A percentile compares a stretch with the other conserved stretches of the same genome.
Evolutionary conservation across 176 grass and related monocot species (phyloP).

Genomic region (Oryza meridionalis): DNA sequence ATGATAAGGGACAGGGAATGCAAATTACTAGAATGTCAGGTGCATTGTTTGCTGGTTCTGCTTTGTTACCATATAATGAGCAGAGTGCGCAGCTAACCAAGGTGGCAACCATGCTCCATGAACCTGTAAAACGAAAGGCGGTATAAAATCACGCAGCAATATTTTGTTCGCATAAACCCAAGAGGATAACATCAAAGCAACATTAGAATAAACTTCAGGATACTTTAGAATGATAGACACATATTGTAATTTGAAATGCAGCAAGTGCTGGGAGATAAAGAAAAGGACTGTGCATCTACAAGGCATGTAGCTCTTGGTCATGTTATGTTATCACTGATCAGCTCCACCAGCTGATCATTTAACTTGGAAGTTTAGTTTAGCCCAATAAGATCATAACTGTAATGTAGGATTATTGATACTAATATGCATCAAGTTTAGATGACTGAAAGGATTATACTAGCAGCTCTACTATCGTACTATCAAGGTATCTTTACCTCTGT

Average conservation of each 20-base stretch:
- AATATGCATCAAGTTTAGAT: background rate
- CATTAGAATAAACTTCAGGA: conserved; percentile 10
- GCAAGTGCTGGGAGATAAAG: background rate
- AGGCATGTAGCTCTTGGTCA: conserved; percentile 16
- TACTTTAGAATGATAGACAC: background rate
- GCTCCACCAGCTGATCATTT: background rate
- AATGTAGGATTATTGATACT: background rate
- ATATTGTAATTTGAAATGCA: background rate
- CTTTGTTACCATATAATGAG: conserved; percentile 59
- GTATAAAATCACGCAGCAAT: conserved; percentile 1
- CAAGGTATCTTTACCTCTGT: conserved; percentile 60
- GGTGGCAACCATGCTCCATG: conserved; percentile 98
- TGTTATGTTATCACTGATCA: background rate
- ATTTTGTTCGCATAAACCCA: background rate
- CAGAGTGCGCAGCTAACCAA: conserved; percentile 69
- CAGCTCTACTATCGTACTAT: background rate
- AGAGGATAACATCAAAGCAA: background rate
- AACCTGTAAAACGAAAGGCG: conserved; percentile 49
- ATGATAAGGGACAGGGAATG: conserved; percentile 7
- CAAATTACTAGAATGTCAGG: background rate
- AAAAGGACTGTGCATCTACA: background rate
- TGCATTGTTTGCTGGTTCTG: conserved; percentile 6
- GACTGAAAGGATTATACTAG: background rate
- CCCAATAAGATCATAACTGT: background rate
- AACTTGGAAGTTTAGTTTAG: background rate